These are phyloP conservation scores for Amoebophrya sp. DNA, from an alignment of 169 alveolate genomes.

Conservation along the genomic window DNA sequence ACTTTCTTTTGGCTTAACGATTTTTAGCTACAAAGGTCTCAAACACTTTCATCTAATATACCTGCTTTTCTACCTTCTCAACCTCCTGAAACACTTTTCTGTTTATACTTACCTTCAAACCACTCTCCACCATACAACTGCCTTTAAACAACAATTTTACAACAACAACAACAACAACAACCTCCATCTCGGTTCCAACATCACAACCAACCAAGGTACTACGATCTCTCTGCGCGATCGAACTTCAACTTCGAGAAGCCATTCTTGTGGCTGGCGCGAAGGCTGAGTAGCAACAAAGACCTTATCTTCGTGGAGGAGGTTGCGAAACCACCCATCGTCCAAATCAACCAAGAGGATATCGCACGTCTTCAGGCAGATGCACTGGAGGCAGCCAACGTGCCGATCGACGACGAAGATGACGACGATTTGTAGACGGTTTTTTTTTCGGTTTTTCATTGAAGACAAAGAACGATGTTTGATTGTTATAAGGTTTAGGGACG, in stretches of 20 bases:
- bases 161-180: too few relatives aligned
- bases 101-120: too few relatives aligned
- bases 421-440: neutral
- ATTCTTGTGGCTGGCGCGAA: slow-evolving; percentile 92
- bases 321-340: slow-evolving; percentile 80
- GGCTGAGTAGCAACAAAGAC: slow-evolving; percentile 78
- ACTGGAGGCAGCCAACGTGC: neutral
- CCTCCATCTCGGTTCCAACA: too few relatives aligned
- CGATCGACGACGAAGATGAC: neutral
- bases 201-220: slow-evolving; percentile 62
- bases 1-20: too few relatives aligned
- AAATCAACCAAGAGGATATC: slow-evolving; percentile 66
- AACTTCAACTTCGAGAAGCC: slow-evolving; percentile 98
- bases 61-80: too few relatives aligned
- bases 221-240: slow-evolving; percentile 95
- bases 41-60: too few relatives aligned
- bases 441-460: neutral
- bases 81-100: too few relatives aligned
- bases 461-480: neutral
- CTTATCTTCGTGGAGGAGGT: slow-evolving; percentile 63
- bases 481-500: too few relatives aligned
- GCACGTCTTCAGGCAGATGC: slow-evolving; percentile 67
- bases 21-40: too few relatives aligned
- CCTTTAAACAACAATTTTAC: too few relatives aligned
- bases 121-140: too few relatives aligned